Evolutionary conservation across 768 basidiomycete genomes (phyloP).

Genomic region (Crassisporium funariophilum): DNA sequence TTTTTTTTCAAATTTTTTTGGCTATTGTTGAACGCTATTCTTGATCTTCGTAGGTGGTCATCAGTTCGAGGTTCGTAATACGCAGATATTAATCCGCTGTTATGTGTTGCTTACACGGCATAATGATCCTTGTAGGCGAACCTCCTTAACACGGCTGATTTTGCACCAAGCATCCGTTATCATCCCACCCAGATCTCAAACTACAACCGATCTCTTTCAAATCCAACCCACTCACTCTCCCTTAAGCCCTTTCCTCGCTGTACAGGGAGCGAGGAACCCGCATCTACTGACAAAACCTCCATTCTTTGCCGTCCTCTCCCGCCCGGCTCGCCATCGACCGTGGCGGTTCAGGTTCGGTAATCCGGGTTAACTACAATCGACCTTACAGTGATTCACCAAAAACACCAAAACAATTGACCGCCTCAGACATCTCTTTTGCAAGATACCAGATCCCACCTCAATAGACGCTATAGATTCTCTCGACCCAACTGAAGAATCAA

Average conservation of each 20-base stretch:
- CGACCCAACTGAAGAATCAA: slow-evolving; percentile 33
- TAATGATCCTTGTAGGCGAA: slow-evolving; percentile 55
- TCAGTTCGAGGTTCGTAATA: slow-evolving; percentile 66
- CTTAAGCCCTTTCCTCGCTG: slow-evolving; percentile 68
- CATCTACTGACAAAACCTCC: slow-evolving; percentile 55
- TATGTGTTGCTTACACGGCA: slow-evolving; percentile 3
- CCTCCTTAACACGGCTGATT: slow-evolving; percentile 65
- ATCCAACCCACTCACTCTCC: slow-evolving; percentile 30
- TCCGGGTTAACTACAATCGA: slow-evolving; percentile 41
- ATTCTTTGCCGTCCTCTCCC: slow-evolving; percentile 60
- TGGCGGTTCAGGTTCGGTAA: slow-evolving; percentile 80
- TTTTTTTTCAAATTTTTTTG: slow-evolving; percentile 16
- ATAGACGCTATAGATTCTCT: slow-evolving; percentile 28
- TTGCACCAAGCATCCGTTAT: slow-evolving; percentile 4
- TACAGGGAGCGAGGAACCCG: slow-evolving; percentile 68
- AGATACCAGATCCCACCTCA: slow-evolving; percentile 7
- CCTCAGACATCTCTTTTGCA: slow-evolving; percentile 5
- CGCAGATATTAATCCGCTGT: slow-evolving; percentile 6
- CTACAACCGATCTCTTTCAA: slow-evolving; percentile 13
- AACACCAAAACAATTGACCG: slow-evolving; percentile 10
- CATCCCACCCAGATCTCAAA: slow-evolving; percentile 4
- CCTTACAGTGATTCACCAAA: slow-evolving; percentile 15
- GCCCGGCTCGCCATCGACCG: slow-evolving; percentile 62
- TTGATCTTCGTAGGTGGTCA: slow-evolving; percentile 60
- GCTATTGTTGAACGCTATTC: slow-evolving; percentile 18